phyloP scores from a whole-genome alignment of 2,329 filamentous ascomycete species.

The Ophiostoma sp. region DNA sequence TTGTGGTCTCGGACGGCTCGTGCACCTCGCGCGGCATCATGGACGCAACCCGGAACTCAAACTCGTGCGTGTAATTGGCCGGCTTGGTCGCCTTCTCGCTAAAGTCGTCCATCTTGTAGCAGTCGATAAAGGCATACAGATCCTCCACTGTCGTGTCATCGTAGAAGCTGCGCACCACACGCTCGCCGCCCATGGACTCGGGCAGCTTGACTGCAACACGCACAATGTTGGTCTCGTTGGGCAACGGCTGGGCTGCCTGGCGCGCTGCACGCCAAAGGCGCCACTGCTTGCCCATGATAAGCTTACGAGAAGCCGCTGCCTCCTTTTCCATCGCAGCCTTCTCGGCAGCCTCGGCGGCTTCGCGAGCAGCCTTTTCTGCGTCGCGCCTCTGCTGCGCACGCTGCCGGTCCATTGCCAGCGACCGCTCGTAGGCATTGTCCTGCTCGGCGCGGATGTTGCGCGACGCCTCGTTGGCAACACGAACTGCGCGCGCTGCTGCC shows the following conservation, averaged over 20 bases:
- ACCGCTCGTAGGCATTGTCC: conserved; percentile 89
- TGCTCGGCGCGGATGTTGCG: conserved; percentile 80
- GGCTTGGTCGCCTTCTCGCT: conserved; percentile 51
- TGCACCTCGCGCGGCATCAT: conserved; percentile 81
- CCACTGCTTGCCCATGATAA: conserved; percentile 54
- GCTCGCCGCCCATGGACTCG: conserved; percentile 56
- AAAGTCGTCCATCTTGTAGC: conserved; percentile 58
- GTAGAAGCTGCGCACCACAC: conserved; percentile 66
- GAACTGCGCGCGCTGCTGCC: conserved; percentile 65
- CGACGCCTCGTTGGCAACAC: conserved; percentile 74
- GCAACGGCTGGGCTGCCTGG: conserved; percentile 54
- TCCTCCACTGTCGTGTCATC: conserved; percentile 72
- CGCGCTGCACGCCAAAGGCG: conserved; percentile 67
- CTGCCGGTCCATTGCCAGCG: conserved; percentile 80
- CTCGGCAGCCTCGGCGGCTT: conserved; percentile 60
- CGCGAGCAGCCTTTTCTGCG: conserved; percentile 55
- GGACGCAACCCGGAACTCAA: conserved; percentile 77
- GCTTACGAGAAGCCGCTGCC: conserved; percentile 53
- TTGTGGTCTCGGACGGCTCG: conserved; percentile 60
- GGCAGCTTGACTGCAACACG: conserved; percentile 65
- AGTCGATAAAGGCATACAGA: conserved; percentile 94
- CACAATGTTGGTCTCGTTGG: conserved; percentile 61
- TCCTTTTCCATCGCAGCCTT: conserved; percentile 55
- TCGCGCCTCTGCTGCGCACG: conserved; percentile 68
- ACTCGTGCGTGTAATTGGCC: conserved; percentile 69